phyloP scores from a whole-genome alignment of 1,284 basidiomycete species.

The Ganoderma lucidum region DNA sequence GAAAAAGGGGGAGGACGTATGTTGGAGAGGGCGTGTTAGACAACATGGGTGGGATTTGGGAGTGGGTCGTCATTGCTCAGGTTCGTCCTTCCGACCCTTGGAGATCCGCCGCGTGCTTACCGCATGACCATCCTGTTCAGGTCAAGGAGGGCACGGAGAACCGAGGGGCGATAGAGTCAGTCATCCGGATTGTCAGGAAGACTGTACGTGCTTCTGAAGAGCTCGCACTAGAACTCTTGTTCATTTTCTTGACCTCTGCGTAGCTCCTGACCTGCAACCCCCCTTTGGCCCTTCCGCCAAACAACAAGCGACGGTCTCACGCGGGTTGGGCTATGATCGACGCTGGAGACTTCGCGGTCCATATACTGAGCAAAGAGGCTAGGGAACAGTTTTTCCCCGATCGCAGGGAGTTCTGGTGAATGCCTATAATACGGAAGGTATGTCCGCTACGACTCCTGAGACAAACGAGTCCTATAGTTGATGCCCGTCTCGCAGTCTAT shows the following conservation, averaged over 20 bases:
- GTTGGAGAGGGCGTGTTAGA: constrained; percentile 67
- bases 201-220: constrained; percentile 48
- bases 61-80: constrained; percentile 77
- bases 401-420: constrained; percentile 39
- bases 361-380: constrained; percentile 70
- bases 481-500: background rate
- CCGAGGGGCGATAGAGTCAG: constrained; percentile 75
- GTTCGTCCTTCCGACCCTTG: constrained; percentile 43
- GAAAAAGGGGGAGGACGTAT: constrained; percentile 71
- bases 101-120: background rate
- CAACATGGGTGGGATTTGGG: constrained; percentile 67
- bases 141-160: constrained; percentile 85
- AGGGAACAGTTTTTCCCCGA: constrained; percentile 69
- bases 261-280: constrained; percentile 63
- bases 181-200: constrained; percentile 72
- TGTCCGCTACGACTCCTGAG: background rate
- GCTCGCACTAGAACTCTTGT: background rate
- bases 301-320: constrained; percentile 61
- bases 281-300: constrained; percentile 65
- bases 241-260: constrained; percentile 7
- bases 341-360: constrained; percentile 79
- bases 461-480: background rate
- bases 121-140: constrained; percentile 43
- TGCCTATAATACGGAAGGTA: background rate
- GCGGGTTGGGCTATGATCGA: constrained; percentile 87